Conservation (phyloP, 2,329 filamentous ascomycete species). For the Setomelanomma holmii region DNA sequence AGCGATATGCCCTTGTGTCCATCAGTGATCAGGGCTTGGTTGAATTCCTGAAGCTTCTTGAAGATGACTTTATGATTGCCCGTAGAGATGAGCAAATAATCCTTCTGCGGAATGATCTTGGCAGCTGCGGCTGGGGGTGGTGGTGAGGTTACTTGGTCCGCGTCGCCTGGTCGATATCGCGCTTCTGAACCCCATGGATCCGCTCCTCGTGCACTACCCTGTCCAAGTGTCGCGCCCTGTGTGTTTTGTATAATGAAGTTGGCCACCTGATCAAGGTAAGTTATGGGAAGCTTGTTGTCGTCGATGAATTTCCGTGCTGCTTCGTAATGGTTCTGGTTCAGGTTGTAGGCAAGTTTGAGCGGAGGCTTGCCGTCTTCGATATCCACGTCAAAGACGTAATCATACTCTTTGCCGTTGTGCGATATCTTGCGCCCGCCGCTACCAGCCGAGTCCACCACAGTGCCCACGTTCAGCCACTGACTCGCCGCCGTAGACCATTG, state of each 20-base stretch:
- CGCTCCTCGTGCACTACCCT: slow-evolving; percentile 58
- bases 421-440: slow-evolving; percentile 71
- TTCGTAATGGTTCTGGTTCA: slow-evolving; percentile 91
- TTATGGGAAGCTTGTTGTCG: slow-evolving; percentile 85
- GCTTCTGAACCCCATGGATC: slow-evolving; percentile 82
- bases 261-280: slow-evolving; percentile 88
- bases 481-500: slow-evolving; percentile 74
- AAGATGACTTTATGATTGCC: slow-evolving; percentile 75
- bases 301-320: slow-evolving; percentile 89
- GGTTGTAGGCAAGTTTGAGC: slow-evolving; percentile 91
- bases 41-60: slow-evolving; percentile 78
- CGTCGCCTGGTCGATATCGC: slow-evolving; percentile 77
- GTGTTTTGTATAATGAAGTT: slow-evolving; percentile 93
- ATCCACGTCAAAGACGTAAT: slow-evolving; percentile 96
- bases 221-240: slow-evolving; percentile 81
- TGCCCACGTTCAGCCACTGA: slow-evolving; percentile 89
- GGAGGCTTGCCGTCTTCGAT: slow-evolving; percentile 94
- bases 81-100: slow-evolving; percentile 78
- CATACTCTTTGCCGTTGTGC: slow-evolving; percentile 86
- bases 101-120: slow-evolving; percentile 76
- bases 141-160: slow-evolving; percentile 45
- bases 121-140: slow-evolving; percentile 52
- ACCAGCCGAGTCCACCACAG: slow-evolving; percentile 86
- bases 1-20: slow-evolving; percentile 77
- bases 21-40: slow-evolving; percentile 72